Evolutionary conservation across 169 alveolate species (phyloP), one percentile per base, ranked within the genome.

Genomic region (Plasmodium coatneyi): DNA sequence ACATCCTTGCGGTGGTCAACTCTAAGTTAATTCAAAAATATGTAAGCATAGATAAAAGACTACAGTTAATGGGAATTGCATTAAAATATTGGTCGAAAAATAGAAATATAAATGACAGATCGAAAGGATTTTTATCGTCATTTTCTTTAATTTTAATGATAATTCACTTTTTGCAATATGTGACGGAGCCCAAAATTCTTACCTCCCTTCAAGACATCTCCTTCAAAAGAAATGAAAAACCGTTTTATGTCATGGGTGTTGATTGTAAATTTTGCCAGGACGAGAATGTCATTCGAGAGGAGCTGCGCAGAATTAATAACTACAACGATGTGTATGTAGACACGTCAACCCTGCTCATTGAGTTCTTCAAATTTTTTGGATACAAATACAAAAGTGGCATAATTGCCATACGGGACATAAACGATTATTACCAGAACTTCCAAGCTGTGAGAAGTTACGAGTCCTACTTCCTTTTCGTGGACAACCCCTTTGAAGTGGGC

Each of bases 151-250:
- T 96, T 36, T 81, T 97, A 72, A 95, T 97, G 97, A 95, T 92
- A 39, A 97, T 97, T 76, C 98, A 97, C 70, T 97, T 95, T 86
- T 80, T 97, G 49, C 98, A 97, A 71, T 74, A 92, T 54, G 93
- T 95, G 25, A 66, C 54, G 9, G 95, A 83, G 43, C 98, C 98
- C 5, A 97, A 96, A 34, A 74, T 97, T 36, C 79, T 97, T 25
- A 95, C 96, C 56, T 95, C 96, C 10, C 92, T 97, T n/a, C 98
- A 97, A 90, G 97, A 96, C 71, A 71, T 96, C 41, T 96, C 98
- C 12, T 43, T 95, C 70, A 82, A 94, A 39, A 95, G 95, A 46
- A 96, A 96, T 93, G 97, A 95, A 82, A 46, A 83, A 52, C 97
- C 98, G 12, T 92, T 92, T 72, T 96, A 94, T 80, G 95, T 96